phyloP scores from a whole-genome alignment of 2,329 filamentous ascomycete genomes.

The Botrytis medusae region DNA sequence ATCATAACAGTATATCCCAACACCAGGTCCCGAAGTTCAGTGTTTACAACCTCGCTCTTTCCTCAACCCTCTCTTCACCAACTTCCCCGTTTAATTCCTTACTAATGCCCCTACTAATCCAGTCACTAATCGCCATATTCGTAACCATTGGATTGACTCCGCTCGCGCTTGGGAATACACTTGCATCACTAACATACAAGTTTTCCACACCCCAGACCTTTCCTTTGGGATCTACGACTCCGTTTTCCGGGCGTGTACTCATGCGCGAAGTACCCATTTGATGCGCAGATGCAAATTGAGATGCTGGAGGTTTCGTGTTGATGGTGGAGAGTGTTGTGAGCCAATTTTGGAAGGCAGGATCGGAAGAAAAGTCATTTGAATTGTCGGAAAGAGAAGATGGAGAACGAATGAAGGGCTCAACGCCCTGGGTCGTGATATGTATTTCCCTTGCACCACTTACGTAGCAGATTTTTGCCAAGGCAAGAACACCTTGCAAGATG shows the following conservation, averaged over 20 bases:
- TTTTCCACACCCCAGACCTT: slow-evolving; percentile 65
- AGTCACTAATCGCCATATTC: slow-evolving; percentile 67
- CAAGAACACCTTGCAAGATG: slow-evolving; percentile 69
- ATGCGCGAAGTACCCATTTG: slow-evolving; percentile 80
- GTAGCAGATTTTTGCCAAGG: slow-evolving; percentile 73
- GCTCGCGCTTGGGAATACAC: slow-evolving; percentile 72
- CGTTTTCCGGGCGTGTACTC: slow-evolving; percentile 50
- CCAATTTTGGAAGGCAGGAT: slow-evolving; percentile 63
- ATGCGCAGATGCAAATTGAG: slow-evolving; percentile 67
- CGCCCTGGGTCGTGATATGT: slow-evolving; percentile 59
- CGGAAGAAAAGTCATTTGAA: slow-evolving; percentile 41
- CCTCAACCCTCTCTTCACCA: neutral
- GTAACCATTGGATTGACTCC: slow-evolving; percentile 84
- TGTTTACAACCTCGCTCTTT: slow-evolving; percentile 24
- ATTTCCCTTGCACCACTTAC: slow-evolving; percentile 80
- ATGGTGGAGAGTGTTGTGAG: slow-evolving; percentile 41
- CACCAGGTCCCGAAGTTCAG: neutral
- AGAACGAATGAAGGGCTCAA: slow-evolving; percentile 57
- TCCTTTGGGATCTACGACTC: slow-evolving; percentile 59
- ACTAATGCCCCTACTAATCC: slow-evolving; percentile 59
- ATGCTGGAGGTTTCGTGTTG: slow-evolving; percentile 7
- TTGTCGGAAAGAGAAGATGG: neutral
- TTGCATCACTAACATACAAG: slow-evolving; percentile 71
- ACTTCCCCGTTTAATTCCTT: slow-evolving; percentile 43
- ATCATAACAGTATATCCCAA: neutral